A percentile compares a stretch with the other conserved stretches of the same genome.
These are phyloP conservation scores for Piromyces sp. DNA, from an alignment of 192 early-diverging fungal genomes.

Conservation along the genomic window DNA sequence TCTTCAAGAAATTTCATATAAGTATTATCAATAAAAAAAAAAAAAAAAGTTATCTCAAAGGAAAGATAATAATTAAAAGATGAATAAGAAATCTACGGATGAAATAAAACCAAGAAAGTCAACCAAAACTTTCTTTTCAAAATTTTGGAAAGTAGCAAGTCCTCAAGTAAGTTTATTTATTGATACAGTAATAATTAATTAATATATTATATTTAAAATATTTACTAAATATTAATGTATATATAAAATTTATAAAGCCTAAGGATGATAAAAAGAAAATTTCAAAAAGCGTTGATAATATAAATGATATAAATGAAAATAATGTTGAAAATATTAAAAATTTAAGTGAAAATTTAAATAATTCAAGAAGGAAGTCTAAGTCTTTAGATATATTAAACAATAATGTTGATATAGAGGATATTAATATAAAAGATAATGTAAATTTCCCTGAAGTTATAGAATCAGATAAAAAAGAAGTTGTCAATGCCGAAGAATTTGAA, in stretches of 20 bases:
- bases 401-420: not conserved
- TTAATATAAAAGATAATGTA: too few species aligned
- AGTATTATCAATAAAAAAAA: too few species aligned
- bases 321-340: not conserved
- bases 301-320: not conserved
- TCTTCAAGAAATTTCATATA: too few species aligned
- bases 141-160: not conserved
- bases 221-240: too few species aligned
- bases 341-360: not conserved
- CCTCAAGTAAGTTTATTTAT: not conserved
- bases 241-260: not conserved
- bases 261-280: not conserved
- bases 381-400: not conserved
- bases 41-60: not conserved
- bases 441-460: too few species aligned
- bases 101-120: not conserved
- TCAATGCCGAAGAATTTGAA: too few species aligned
- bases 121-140: not conserved
- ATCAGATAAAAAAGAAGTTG: too few species aligned
- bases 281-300: not conserved
- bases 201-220: not conserved
- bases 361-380: not conserved
- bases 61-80: not conserved
- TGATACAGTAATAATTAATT: not conserved
- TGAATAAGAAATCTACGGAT: not conserved